A percentile compares a stretch with the other conserved stretches of the same genome.
These are phyloP conservation scores for Ascochyta pisi DNA, from an alignment of 2,329 filamentous ascomycete genomes.

Conservation along the genomic window DNA sequence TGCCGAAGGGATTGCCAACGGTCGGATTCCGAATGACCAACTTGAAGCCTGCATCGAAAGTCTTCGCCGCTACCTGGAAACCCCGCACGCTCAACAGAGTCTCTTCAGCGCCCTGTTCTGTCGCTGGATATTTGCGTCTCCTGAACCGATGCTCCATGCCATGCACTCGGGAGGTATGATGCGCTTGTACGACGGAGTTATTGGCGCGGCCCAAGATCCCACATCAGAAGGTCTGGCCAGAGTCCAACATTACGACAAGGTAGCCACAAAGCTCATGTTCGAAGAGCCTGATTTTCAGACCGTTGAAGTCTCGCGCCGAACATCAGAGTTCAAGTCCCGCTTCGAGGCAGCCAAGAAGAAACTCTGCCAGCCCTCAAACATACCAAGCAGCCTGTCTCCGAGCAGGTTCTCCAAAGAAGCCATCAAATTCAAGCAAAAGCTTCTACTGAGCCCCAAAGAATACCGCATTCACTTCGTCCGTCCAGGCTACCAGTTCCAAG, in stretches of 20 bases:
- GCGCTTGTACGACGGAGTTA: slow-evolving; percentile 1
- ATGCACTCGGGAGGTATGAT: slow-evolving; percentile 5
- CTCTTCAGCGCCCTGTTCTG: slow-evolving; percentile 21
- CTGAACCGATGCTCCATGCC: slow-evolving; percentile 9
- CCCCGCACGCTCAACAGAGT: slow-evolving; percentile 11
- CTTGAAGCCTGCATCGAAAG: slow-evolving; percentile 2
- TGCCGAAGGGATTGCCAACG: slow-evolving; percentile 2
- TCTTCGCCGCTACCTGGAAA: background rate
- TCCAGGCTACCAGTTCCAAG: slow-evolving; percentile 14
- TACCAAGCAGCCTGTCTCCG: background rate
- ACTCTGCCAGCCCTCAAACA: background rate
- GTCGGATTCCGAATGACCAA: background rate
- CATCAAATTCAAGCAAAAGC: slow-evolving; percentile 14
- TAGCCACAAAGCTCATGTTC: slow-evolving; percentile 13
- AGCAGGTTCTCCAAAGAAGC: background rate
- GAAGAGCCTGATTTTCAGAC: background rate
- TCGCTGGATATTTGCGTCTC: slow-evolving; percentile 8
- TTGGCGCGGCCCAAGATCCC: background rate
- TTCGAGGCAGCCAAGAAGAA: background rate
- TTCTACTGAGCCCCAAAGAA: slow-evolving; percentile 17
- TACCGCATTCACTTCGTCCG: slow-evolving; percentile 20
- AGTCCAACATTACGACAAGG: slow-evolving; percentile 14
- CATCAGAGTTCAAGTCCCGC: background rate
- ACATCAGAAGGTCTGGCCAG: background rate
- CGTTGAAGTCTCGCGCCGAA: background rate